Evolutionary conservation across 1,284 basidiomycete genomes (phyloP).

Genomic region (Erythrobasidium hasegawianum): DNA sequence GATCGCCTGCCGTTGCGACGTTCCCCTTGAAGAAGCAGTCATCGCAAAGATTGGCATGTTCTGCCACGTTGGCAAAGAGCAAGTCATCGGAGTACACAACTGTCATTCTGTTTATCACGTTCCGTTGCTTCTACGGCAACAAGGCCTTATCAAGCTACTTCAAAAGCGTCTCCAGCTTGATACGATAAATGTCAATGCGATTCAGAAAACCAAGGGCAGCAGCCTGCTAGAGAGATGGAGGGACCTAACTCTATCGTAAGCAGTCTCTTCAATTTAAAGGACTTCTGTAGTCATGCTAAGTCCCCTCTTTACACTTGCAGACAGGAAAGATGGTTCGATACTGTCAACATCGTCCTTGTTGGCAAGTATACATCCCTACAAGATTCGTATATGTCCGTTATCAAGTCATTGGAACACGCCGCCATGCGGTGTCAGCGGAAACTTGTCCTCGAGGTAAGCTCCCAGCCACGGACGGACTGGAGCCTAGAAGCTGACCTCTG

Average conservation of each 20-base stretch:
- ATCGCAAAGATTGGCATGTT: conserved; percentile 99
- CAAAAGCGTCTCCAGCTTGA: conserved; percentile 73
- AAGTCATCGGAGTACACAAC: conserved; percentile 95
- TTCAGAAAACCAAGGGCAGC: conserved; percentile 62
- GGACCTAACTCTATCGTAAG: conserved; percentile 71
- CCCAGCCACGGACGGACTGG: too few species aligned
- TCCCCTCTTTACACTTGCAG: too few species aligned
- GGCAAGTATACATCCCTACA: conserved; percentile 97
- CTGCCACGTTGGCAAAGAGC: conserved; percentile 89
- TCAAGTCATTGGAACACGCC: conserved; percentile 95
- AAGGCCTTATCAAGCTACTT: conserved; percentile 84
- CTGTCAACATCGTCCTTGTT: conserved; percentile 84
- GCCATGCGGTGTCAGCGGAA: conserved; percentile 85
- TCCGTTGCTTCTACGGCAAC: conserved; percentile 83
- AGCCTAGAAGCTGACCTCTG: too few species aligned
- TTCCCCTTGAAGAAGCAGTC: conserved; percentile 70
- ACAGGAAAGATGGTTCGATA: conserved; percentile 87
- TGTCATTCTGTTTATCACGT: conserved; percentile 97
- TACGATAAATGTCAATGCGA: conserved; percentile 56
- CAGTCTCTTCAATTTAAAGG: too few species aligned
- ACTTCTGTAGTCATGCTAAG: too few species aligned
- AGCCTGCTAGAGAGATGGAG: conserved; percentile 72
- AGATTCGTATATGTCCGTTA: conserved; percentile 98
- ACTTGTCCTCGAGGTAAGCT: conserved; percentile 67
- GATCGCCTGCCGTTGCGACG: conserved; percentile 82